phyloP scores from a whole-genome alignment of 2,329 filamentous ascomycete genomes.

The Pseudogymnoascus sp. region DNA sequence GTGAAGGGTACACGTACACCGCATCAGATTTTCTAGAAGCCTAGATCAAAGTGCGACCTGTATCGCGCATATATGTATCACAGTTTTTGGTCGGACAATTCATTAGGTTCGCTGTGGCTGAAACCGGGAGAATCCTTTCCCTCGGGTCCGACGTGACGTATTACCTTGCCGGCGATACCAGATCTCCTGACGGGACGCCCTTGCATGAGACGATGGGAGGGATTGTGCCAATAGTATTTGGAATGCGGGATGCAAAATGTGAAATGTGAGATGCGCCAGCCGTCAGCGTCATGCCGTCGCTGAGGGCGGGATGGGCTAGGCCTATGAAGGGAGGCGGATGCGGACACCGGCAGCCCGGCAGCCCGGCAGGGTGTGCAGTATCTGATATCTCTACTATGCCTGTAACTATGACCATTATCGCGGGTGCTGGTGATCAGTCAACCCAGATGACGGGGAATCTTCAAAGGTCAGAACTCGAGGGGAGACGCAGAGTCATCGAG shows the following conservation, averaged over 20 bases:
- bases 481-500: neutral
- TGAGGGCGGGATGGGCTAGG: neutral
- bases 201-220: neutral
- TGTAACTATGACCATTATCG: neutral
- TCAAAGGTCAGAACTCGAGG: neutral
- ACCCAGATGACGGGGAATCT: neutral
- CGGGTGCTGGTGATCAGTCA: neutral
- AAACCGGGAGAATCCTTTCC: neutral
- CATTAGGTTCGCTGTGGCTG: neutral
- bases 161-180: neutral
- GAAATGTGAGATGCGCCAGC: neutral
- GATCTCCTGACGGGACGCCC: constrained; percentile 1
- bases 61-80: neutral
- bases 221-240: neutral
- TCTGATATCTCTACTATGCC: neutral
- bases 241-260: neutral
- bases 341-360: neutral
- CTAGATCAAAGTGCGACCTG: neutral
- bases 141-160: neutral
- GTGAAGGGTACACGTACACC: neutral
- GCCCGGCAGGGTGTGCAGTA: neutral
- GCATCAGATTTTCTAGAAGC: constrained; percentile 3
- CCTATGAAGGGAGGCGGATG: neutral
- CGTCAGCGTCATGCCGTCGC: neutral
- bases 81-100: neutral